Evolutionary conservation across 768 basidiomycete species (phyloP).

Genomic region (Trametes cinnabarina): DNA sequence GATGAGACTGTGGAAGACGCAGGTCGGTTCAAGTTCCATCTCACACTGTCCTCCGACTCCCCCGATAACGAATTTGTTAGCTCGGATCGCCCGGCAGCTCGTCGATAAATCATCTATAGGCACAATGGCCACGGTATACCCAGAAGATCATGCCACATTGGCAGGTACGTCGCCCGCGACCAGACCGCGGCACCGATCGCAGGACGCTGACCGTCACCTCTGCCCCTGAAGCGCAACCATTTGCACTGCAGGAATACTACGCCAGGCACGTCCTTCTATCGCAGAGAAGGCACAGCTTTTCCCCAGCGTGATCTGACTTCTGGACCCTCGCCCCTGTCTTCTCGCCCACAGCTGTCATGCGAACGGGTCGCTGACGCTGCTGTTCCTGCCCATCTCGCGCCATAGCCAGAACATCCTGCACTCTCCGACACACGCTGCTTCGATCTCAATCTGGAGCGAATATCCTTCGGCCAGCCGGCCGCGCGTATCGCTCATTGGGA

Average conservation of each 20-base stretch:
- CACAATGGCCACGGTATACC: slow-evolving; percentile 51
- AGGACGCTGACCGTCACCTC: slow-evolving; percentile 3
- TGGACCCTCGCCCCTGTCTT: neutral
- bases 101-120: slow-evolving; percentile 43
- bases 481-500: slow-evolving; percentile 51
- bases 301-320: neutral
- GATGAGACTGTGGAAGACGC: slow-evolving; percentile 48
- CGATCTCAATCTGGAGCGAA: slow-evolving; percentile 41
- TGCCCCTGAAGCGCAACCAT: slow-evolving; percentile 40
- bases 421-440: slow-evolving; percentile 40
- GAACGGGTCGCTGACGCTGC: slow-evolving; percentile 52
- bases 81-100: slow-evolving; percentile 42
- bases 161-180: slow-evolving; percentile 33
- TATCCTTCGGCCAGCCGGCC: slow-evolving; percentile 43
- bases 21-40: slow-evolving; percentile 32
- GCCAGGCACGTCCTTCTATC: slow-evolving; percentile 34
- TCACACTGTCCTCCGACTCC: neutral
- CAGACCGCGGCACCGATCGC: neutral
- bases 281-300: slow-evolving; percentile 10
- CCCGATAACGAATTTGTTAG: slow-evolving; percentile 27
- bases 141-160: slow-evolving; percentile 38
- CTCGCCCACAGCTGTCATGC: slow-evolving; percentile 40
- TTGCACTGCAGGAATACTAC: slow-evolving; percentile 55
- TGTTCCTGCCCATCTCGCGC: slow-evolving; percentile 54
- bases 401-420: slow-evolving; percentile 49